A percentile compares a stretch with the other conserved stretches of the same genome.
phyloP scores from a whole-genome alignment of 1,139 yeast species.

The Groenewaldozyma sp. region DNA sequence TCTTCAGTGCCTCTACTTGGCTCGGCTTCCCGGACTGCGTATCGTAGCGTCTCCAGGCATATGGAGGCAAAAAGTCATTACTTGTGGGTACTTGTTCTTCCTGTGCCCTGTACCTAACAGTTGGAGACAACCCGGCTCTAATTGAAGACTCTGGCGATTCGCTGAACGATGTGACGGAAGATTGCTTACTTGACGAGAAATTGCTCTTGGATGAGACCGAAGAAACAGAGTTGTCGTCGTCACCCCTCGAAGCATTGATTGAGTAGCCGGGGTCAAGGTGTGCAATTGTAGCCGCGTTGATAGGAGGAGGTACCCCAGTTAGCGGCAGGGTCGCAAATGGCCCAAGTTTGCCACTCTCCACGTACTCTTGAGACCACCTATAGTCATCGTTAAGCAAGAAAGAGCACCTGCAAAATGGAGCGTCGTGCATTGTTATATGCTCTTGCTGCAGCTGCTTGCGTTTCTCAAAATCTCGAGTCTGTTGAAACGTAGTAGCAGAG shows the following conservation, averaged over 20 bases:
- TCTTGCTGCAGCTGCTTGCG: conserved; percentile 49
- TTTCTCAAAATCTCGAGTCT: conserved; percentile 41
- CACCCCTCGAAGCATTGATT: conserved; percentile 5
- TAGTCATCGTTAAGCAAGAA: conserved; percentile 50
- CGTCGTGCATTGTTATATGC: conserved; percentile 64
- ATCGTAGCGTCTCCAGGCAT: conserved; percentile 16
- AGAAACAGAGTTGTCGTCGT: conserved; percentile 6
- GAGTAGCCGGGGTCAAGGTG: conserved; percentile 18
- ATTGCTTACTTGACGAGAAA: conserved; percentile 4
- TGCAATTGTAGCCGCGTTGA: conserved; percentile 31
- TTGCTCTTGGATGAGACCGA: conserved; percentile 9
- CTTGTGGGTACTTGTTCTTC: neutral
- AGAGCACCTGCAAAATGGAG: conserved; percentile 72
- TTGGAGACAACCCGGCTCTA: neutral
- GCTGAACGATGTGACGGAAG: conserved; percentile 1
- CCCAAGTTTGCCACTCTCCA: conserved; percentile 33
- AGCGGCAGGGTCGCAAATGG: conserved; percentile 49
- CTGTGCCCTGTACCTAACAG: conserved; percentile 1
- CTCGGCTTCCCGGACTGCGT: conserved; percentile 6
- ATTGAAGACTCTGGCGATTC: conserved; percentile 8
- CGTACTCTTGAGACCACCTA: conserved; percentile 37
- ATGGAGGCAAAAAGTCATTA: conserved; percentile 20
- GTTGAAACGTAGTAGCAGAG: conserved; percentile 49
- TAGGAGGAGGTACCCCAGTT: conserved; percentile 53
- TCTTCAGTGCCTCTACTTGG: conserved; percentile 5